A percentile compares a stretch with the other conserved stretches of the same genome.
phyloP scores from a whole-genome alignment of 2,329 filamentous ascomycete genomes.

The Emericellopsis cladophorae region DNA sequence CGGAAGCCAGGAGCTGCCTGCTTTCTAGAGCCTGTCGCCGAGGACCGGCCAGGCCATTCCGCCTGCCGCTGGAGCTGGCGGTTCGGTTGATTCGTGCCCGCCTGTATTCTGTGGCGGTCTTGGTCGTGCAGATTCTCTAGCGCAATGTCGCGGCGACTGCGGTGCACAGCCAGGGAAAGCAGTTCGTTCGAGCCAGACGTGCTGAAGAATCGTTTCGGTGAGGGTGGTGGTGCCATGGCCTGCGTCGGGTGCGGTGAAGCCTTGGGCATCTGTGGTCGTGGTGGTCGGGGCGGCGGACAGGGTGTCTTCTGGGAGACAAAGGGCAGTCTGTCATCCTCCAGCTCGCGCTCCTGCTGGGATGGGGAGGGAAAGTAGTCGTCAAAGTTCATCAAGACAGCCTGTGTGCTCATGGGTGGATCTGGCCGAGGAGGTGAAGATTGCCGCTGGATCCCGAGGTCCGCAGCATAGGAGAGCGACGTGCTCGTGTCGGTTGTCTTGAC shows the following conservation, averaged over 20 bases:
- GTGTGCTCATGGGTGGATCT: conserved; percentile 29
- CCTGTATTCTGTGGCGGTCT: conserved; percentile 7
- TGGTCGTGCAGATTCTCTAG: conserved; percentile 14
- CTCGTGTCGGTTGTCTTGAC: too few relatives aligned
- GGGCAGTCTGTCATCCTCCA: conserved; percentile 21
- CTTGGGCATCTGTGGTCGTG: background rate
- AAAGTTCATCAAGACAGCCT: conserved; percentile 36
- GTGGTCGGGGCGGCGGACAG: background rate
- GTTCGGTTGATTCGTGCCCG: background rate
- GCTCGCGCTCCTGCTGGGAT: conserved; percentile 40
- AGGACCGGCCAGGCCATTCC: too few relatives aligned
- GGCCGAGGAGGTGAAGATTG: too few relatives aligned
- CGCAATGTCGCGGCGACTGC: conserved; percentile 19
- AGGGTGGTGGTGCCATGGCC: conserved; percentile 6
- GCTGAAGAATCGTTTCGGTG: conserved; percentile 20
- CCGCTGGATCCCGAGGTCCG: too few relatives aligned
- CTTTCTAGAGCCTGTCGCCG: too few relatives aligned
- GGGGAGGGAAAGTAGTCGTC: conserved; percentile 44
- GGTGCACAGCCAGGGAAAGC: conserved; percentile 18
- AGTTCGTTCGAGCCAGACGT: conserved; percentile 21
- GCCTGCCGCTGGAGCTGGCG: too few relatives aligned
- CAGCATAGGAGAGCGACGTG: too few relatives aligned
- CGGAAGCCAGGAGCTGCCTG: too few relatives aligned
- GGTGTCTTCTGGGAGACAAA: background rate
- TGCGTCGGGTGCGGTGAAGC: conserved; percentile 7